Evolutionary conservation across 2,329 filamentous ascomycete genomes (phyloP).

Genomic region (Xylaria hypoxylon): DNA sequence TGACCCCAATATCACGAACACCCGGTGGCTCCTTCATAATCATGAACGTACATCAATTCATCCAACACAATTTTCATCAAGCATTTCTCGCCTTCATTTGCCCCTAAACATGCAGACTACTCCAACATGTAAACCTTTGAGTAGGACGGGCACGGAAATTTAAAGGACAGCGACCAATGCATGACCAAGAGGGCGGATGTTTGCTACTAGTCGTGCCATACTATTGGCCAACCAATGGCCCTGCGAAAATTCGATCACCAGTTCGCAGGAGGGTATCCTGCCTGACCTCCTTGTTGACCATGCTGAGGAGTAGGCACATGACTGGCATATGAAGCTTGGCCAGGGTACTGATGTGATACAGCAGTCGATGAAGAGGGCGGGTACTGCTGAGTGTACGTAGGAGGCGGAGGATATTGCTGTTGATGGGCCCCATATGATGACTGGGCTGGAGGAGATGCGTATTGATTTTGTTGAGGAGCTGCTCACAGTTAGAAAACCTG

Average conservation of each 20-base stretch:
- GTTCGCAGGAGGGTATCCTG: conserved; percentile 52
- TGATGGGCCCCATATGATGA: conserved; percentile 48
- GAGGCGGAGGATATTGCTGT: conserved; percentile 49
- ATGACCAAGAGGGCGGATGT: conserved; percentile 1
- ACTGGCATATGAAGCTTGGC: conserved; percentile 48
- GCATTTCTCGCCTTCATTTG: conserved; percentile 17
- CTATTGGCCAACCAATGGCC: conserved; percentile 2
- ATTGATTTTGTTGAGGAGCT: conserved; percentile 50
- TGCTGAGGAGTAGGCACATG: conserved; percentile 48
- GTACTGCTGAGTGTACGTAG: conserved; percentile 46
- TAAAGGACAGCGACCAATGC: neutral
- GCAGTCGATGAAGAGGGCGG: conserved; percentile 44
- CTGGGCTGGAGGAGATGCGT: conserved; percentile 46
- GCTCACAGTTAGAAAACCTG: conserved; percentile 30
- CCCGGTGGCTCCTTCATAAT: conserved; percentile 39
- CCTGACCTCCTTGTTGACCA: conserved; percentile 47
- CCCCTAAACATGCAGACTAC: conserved; percentile 12
- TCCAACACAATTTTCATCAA: conserved; percentile 24
- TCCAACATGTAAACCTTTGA: conserved; percentile 16
- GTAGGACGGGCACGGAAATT: neutral
- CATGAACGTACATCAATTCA: conserved; percentile 40
- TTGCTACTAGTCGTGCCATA: neutral
- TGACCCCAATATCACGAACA: conserved; percentile 40
- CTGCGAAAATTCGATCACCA: conserved; percentile 43
- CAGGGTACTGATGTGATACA: conserved; percentile 45